Conservation (phyloP, 1,284 basidiomycete species). For the Sphagnurus paluster region DNA sequence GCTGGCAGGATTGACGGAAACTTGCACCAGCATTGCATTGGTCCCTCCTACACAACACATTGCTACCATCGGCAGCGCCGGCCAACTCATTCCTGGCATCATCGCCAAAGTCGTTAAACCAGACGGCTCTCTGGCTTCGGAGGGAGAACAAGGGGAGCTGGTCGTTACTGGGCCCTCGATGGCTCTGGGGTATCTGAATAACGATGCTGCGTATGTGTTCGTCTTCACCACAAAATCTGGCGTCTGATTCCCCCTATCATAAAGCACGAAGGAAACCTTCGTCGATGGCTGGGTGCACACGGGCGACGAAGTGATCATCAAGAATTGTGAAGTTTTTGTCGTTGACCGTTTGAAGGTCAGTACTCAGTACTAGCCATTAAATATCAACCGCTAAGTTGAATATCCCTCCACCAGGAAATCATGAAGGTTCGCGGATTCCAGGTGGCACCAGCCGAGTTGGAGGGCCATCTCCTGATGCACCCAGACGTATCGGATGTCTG, state of each 20-base stretch:
- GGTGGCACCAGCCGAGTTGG: constrained; percentile 68
- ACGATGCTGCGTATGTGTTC: constrained; percentile 54
- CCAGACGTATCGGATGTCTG: constrained; percentile 49
- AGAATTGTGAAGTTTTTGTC: constrained; percentile 55
- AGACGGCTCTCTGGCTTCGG: constrained; percentile 58
- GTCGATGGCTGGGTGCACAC: constrained; percentile 63
- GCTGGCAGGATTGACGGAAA: constrained; percentile 50
- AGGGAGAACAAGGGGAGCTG: constrained; percentile 70
- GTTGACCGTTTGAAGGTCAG: constrained; percentile 64
- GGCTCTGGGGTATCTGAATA: constrained; percentile 54
- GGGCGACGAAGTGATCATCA: constrained; percentile 62
- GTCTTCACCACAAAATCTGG: neutral
- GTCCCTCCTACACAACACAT: constrained; percentile 48
- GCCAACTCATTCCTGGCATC: constrained; percentile 55
- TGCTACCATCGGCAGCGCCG: constrained; percentile 57
- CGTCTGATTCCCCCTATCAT: constrained; percentile 21
- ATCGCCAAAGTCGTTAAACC: constrained; percentile 56
- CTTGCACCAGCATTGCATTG: constrained; percentile 38
- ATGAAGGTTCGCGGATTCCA: constrained; percentile 60
- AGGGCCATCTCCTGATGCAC: constrained; percentile 67
- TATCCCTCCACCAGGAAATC: constrained; percentile 46
- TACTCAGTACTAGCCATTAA: neutral
- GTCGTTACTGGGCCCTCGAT: constrained; percentile 59
- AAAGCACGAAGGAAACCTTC: constrained; percentile 61
- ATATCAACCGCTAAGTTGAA: neutral